phyloP scores from a whole-genome alignment of 345 rosid species.

The sweet orange (Citrus sinensis) region DVS_A1.0 CM039167.1:7083501-7084000 shows the following conservation, averaged over 20 bases:
- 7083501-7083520: too few relatives aligned
- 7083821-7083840: not conserved
- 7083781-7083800: not conserved
- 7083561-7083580: too few relatives aligned
- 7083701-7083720: not conserved
- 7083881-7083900: not conserved
- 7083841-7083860: not conserved
- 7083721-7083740: too few relatives aligned
- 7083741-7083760: not conserved
- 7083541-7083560: too few relatives aligned
- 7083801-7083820: not conserved
- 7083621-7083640: not conserved
- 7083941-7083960: slow-evolving; percentile 1
- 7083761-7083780: not conserved
- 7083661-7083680: not conserved
- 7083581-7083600: not conserved
- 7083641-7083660: not conserved
- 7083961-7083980: not conserved
- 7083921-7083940: not conserved
- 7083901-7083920: not conserved
- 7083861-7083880: not conserved
- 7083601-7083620: not conserved
- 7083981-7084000: slow-evolving; percentile 4
- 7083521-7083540: too few relatives aligned
- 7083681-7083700: not conserved